phyloP scores from a whole-genome alignment of 257 asterid genomes.

The Capsicum baccatum region DNA sequence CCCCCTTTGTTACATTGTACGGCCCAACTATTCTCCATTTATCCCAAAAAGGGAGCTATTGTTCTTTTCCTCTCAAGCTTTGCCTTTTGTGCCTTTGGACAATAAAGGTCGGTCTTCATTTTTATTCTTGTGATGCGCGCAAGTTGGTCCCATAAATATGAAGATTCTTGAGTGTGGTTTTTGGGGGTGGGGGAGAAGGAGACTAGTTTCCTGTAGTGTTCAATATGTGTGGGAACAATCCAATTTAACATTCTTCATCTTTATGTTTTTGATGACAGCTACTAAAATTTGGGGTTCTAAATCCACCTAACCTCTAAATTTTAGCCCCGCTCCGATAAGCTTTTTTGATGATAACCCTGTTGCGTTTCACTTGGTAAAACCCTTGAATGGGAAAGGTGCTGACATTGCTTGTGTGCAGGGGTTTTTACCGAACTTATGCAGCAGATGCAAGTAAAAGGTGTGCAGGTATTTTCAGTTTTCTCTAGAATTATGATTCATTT shows the following conservation, averaged over 20 bases:
- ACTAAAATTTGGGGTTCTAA: conserved; percentile 8
- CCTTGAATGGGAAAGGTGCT: conserved; percentile 23
- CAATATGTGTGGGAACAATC: neutral
- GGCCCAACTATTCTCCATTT: neutral
- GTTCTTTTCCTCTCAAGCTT: conserved; percentile 1
- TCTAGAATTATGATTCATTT: neutral
- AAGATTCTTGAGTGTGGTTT: neutral
- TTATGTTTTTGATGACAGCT: neutral
- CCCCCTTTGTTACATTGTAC: neutral
- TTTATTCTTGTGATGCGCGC: neutral
- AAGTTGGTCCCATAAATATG: conserved; percentile 12
- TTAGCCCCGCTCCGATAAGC: neutral
- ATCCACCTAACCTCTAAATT: neutral
- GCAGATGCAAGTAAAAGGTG: conserved; percentile 99
- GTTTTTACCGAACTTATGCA: conserved; percentile 98
- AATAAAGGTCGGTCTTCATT: neutral
- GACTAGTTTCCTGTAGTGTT: neutral
- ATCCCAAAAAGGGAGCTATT: neutral
- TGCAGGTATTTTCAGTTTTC: conserved; percentile 64
- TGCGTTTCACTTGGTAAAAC: conserved; percentile 10
- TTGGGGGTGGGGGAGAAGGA: neutral
- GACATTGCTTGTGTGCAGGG: conserved; percentile 60
- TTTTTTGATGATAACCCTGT: conserved; percentile 10
- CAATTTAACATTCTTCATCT: neutral
- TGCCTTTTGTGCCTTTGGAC: conserved; percentile 6